phyloP scores from a whole-genome alignment of 2,329 filamentous ascomycete species.

The Aspergillus viridinutans region DNA sequence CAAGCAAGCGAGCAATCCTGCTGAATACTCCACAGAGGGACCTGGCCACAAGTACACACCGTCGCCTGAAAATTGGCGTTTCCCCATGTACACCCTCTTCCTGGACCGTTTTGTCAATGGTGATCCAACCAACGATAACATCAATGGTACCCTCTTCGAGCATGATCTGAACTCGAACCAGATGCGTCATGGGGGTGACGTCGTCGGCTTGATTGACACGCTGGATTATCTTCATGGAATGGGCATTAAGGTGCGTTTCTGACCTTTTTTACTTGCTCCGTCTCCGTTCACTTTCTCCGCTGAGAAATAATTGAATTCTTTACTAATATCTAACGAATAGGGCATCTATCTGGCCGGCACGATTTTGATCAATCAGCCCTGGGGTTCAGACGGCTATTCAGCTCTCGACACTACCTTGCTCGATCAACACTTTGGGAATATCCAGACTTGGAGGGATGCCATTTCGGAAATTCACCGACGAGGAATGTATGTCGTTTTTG shows the following conservation, averaged over 20 bases:
- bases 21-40: slow-evolving; percentile 58
- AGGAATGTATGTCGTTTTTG: slow-evolving; percentile 63
- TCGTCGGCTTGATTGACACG: slow-evolving; percentile 54
- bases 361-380: slow-evolving; percentile 61
- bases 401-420: slow-evolving; percentile 60
- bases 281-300: neutral
- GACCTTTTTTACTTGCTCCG: neutral
- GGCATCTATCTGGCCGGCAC: slow-evolving; percentile 62
- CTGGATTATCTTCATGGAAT: slow-evolving; percentile 63
- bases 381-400: slow-evolving; percentile 58
- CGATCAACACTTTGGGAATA: slow-evolving; percentile 59
- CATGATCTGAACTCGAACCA: slow-evolving; percentile 59
- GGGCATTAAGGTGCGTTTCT: slow-evolving; percentile 52
- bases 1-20: slow-evolving; percentile 49
- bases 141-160: slow-evolving; percentile 58
- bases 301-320: neutral
- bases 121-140: slow-evolving; percentile 60
- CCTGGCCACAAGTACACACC: slow-evolving; percentile 48
- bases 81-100: slow-evolving; percentile 63
- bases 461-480: slow-evolving; percentile 58
- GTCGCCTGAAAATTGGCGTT: slow-evolving; percentile 60
- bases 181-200: slow-evolving; percentile 60
- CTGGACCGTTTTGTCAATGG: slow-evolving; percentile 63
- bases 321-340: slow-evolving; percentile 27
- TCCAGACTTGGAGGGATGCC: slow-evolving; percentile 54